Percentiles rank a stretch among this genome's conserved stretches.
Evolutionary conservation across 2,329 filamentous ascomycete species (phyloP).

Genomic region (Lojkania enalia): DNA sequence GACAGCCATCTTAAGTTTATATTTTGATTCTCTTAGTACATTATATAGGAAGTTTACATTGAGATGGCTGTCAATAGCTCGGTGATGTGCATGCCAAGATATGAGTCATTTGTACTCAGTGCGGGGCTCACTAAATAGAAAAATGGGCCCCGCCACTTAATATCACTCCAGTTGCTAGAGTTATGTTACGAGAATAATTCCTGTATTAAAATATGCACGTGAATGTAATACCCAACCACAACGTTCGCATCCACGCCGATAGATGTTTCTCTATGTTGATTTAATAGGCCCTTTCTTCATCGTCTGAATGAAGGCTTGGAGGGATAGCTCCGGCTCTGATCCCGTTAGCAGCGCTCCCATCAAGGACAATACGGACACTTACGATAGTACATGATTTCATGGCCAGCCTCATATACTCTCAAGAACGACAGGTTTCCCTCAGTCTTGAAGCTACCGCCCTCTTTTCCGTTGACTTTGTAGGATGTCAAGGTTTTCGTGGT

Average conservation of each 20-base stretch:
- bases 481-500: slow-evolving; percentile 49
- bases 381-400: slow-evolving; percentile 55
- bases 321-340: slow-evolving; percentile 47
- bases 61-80: too few species aligned
- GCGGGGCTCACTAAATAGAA: slow-evolving; percentile 1
- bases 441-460: slow-evolving; percentile 61
- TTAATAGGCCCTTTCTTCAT: slow-evolving; percentile 44
- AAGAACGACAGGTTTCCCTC: slow-evolving; percentile 65
- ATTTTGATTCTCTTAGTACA: too few species aligned
- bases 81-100: slow-evolving; percentile 4
- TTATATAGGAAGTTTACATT: too few species aligned
- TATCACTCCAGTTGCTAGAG: too few species aligned
- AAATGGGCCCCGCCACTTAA: too few species aligned
- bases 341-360: neutral
- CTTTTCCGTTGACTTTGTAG: slow-evolving; percentile 49
- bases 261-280: slow-evolving; percentile 46
- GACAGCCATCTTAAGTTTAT: too few species aligned
- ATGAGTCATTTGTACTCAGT: slow-evolving; percentile 4
- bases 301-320: slow-evolving; percentile 55
- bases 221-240: too few species aligned
- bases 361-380: slow-evolving; percentile 4
- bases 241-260: too few species aligned
- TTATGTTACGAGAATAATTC: too few species aligned
- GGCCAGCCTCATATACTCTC: slow-evolving; percentile 51
- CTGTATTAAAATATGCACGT: too few species aligned